Evolutionary conservation across 2,329 filamentous ascomycete genomes (phyloP), one percentile per base, ranked within the genome.

Genomic region (Dactylonectria macrodidyma): DNA sequence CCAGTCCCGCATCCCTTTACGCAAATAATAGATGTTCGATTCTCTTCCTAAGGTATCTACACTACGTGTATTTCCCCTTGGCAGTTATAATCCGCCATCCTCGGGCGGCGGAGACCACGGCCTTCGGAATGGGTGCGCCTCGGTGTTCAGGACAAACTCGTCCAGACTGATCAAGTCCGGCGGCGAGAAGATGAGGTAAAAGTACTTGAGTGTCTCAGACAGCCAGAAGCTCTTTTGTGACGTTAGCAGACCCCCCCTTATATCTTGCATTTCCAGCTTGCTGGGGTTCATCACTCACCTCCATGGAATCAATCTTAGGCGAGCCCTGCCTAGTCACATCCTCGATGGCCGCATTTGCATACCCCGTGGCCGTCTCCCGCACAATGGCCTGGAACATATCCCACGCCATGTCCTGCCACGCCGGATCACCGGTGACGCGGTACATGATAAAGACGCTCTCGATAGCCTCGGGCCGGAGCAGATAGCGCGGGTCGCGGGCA

Each of bases 181-280:
- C 16, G 91, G 87, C 24, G 88, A 89, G 72, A 93, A 94, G 33
- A 93, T 87, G 57, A 94, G 78, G 71, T 91, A 94, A 65, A 93
- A 93, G 71, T 94, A 94, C 80, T 93, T 94, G 67, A 94, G 80
- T 16, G 91, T 94, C 82, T 94, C 91, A 0, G 89, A 89, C 74
- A 92, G 82, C 90, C 92, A 94, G 74, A 93, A 93, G 68, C 88
- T 91, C 83, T 93, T 30, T 30, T 30, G 26, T 7, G 1, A 30
- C 7, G 26, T 30, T 30, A 30, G 26, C 26, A 30, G 87, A 6
- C 41, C 9, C 6, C 3, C 11, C 7, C 19, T 14, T 67, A 66
- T 30, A 66, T 5, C 73, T 19, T 52, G n/a, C 11, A 10, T 5
- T 65, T 68, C 75, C 72, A 67, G 75, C 74, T 41, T 12, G 66